Base-by-base conservation (phyloP, 2,329 filamentous ascomycete species). In the Calcarisporium arbuscula region DNA sequence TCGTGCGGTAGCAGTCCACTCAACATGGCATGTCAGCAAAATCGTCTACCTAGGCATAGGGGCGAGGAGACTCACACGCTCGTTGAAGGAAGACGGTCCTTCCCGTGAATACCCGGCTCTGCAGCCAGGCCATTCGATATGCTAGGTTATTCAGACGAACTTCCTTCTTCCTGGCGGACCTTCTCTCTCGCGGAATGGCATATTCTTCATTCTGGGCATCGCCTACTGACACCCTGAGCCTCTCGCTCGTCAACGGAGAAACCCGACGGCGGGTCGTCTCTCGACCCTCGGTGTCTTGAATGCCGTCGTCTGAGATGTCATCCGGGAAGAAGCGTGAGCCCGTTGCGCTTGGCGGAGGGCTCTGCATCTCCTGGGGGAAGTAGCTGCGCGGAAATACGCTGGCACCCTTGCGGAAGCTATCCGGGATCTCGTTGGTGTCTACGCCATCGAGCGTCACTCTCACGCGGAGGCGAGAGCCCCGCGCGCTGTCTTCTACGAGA, bases 1-100 rank as follows among this genome's bases (percentile, higher is more conserved):
- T 95, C 57, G 87, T 90, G 48, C 90, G 83, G 60, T 95, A 95
- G 42, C 85, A 87, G 59, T 96, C 90, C 60, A 96, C 88, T 94
- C 48, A 37, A 25, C n/a, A 25, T 2, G 9, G 2, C 8, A 25
- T 18, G 34, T 49, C 29, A 53, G 39, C 22, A 7, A 10, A 10
- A n/a, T 29, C 6, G 9, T 28, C 18, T 8, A 19, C 4, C 14
- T 18, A 15, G 22, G 16, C 5, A 23, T 19, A 16, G 11, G 19
- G 9, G 15, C 17, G 17, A 19, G 22, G 5, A 18, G 16, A 83
- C 88, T 79, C 68, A 95, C 89, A 67, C 49, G 89, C 89, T 69
- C 87, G 80, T 60, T 95, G 90, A 50, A 95, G 67, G 59, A 95
- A 95, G 30, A 95, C 70, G 26, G 82, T 87, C 48, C 87, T 75